phyloP scores from a whole-genome alignment of 2,329 filamentous ascomycete species.

The Phaeoacremonium minimum region DNA sequence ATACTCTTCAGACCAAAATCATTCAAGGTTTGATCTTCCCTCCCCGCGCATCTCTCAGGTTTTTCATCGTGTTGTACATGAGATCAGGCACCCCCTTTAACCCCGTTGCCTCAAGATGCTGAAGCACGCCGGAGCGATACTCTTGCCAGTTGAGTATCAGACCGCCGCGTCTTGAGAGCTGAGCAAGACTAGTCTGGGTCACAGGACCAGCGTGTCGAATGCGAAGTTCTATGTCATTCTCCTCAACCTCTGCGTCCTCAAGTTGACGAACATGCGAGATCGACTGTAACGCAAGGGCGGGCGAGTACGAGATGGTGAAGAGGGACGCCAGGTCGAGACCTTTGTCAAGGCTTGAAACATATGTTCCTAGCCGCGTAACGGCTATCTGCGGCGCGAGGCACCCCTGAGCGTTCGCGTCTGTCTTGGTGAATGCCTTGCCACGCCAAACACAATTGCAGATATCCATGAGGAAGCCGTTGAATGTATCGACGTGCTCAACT shows the following conservation, averaged over 20 bases:
- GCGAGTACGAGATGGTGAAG: slow-evolving; percentile 57
- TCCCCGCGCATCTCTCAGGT: slow-evolving; percentile 54
- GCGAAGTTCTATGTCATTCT: slow-evolving; percentile 28
- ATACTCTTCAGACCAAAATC: too few species aligned
- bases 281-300: slow-evolving; percentile 50
- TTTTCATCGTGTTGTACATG: slow-evolving; percentile 79
- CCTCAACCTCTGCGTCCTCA: slow-evolving; percentile 49
- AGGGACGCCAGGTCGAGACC: slow-evolving; percentile 40
- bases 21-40: too few species aligned
- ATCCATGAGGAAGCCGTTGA: slow-evolving; percentile 85
- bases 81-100: slow-evolving; percentile 64
- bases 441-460: slow-evolving; percentile 82
- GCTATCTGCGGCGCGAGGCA: slow-evolving; percentile 44
- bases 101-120: slow-evolving; percentile 60
- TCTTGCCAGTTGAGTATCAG: slow-evolving; percentile 66
- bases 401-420: slow-evolving; percentile 59
- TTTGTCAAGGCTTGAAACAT: slow-evolving; percentile 43
- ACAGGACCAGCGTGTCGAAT: slow-evolving; percentile 63
- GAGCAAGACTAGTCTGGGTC: slow-evolving; percentile 60
- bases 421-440: slow-evolving; percentile 61
- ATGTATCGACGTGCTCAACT: slow-evolving; percentile 58
- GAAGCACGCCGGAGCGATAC: slow-evolving; percentile 69
- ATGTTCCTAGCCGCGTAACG: slow-evolving; percentile 38
- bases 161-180: slow-evolving; percentile 62
- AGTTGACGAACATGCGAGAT: slow-evolving; percentile 50